Conservation (phyloP, 768 basidiomycete species). For the Peribolospora baueri region DNA sequence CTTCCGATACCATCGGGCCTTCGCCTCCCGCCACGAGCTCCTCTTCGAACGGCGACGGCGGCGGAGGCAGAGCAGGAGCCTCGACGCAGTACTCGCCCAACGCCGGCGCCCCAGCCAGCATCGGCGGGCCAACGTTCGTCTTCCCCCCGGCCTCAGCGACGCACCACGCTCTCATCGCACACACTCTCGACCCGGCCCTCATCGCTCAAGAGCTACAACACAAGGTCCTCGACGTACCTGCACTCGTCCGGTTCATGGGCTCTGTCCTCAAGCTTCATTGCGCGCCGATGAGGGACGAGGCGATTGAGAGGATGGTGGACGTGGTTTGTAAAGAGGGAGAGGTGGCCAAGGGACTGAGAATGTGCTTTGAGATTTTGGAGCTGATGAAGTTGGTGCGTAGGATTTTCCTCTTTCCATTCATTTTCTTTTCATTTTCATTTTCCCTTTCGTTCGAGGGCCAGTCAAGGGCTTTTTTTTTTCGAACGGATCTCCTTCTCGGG, state of each 20-base stretch:
- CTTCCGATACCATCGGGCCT: slow-evolving; percentile 5
- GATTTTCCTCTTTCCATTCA: not conserved
- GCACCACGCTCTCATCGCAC: slow-evolving; percentile 34
- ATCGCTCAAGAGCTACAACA: slow-evolving; percentile 61
- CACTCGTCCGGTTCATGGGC: slow-evolving; percentile 54
- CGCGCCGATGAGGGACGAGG: slow-evolving; percentile 70
- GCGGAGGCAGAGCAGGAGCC: not conserved
- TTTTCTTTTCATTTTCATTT: slow-evolving; percentile 7
- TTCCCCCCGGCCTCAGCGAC: slow-evolving; percentile 36
- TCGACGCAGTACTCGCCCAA: slow-evolving; percentile 12
- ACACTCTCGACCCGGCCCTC: slow-evolving; percentile 55
- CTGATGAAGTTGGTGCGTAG: slow-evolving; percentile 74
- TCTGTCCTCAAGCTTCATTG: slow-evolving; percentile 68
- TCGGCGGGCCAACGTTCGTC: slow-evolving; percentile 22
- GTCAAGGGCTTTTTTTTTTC: not conserved
- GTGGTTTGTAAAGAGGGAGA: slow-evolving; percentile 34
- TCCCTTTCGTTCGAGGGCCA: not conserved
- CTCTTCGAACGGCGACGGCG: not conserved
- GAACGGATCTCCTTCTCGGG: not conserved
- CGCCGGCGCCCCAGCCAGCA: not conserved
- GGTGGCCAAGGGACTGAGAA: slow-evolving; percentile 46
- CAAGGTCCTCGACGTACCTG: slow-evolving; percentile 50
- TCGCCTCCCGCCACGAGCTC: slow-evolving; percentile 5
- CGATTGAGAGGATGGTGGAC: slow-evolving; percentile 58
- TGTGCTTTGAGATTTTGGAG: slow-evolving; percentile 75